Conservation (phyloP, 2,329 filamentous ascomycete species). For the Monascus ruber region DNA sequence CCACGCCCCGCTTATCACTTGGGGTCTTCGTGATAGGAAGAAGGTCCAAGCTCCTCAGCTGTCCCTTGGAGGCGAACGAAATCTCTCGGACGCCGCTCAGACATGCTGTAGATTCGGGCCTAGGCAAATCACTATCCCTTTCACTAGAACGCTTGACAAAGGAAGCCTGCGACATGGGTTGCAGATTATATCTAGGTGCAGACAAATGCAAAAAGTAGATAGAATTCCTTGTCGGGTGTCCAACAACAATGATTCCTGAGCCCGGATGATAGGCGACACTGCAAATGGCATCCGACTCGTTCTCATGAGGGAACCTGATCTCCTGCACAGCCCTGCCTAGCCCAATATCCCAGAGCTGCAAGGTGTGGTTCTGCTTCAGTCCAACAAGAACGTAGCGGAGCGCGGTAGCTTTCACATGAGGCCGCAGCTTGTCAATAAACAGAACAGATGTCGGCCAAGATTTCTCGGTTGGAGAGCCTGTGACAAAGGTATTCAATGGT, state of each 20-base stretch:
- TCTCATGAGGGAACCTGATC: constrained; percentile 89
- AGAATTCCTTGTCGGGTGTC: constrained; percentile 92
- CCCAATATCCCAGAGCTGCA: constrained; percentile 96
- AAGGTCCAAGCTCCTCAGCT: constrained; percentile 82
- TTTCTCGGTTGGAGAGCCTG: constrained; percentile 79
- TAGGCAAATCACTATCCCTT: constrained; percentile 61
- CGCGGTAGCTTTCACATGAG: constrained; percentile 80
- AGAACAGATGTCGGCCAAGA: constrained; percentile 94
- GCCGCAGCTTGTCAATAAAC: constrained; percentile 90
- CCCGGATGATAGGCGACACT: constrained; percentile 88
- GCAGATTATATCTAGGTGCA: constrained; percentile 79
- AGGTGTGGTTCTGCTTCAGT: constrained; percentile 97
- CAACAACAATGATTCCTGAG: constrained; percentile 87
- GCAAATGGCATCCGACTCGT: constrained; percentile 95
- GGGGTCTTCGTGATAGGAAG: constrained; percentile 51
- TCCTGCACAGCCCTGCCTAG: constrained; percentile 94
- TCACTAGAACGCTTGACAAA: constrained; percentile 70
- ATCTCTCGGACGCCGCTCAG: constrained; percentile 95
- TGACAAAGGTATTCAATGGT: constrained; percentile 75
- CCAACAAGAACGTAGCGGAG: constrained; percentile 93
- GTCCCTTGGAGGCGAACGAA: constrained; percentile 75
- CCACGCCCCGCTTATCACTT: constrained; percentile 41
- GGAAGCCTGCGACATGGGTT: constrained; percentile 70
- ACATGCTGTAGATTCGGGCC: constrained; percentile 89
- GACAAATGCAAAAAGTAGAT: constrained; percentile 95